phyloP scores from a whole-genome alignment of 2,329 filamentous ascomycete genomes.

The Coniochaeta sp. region DNA sequence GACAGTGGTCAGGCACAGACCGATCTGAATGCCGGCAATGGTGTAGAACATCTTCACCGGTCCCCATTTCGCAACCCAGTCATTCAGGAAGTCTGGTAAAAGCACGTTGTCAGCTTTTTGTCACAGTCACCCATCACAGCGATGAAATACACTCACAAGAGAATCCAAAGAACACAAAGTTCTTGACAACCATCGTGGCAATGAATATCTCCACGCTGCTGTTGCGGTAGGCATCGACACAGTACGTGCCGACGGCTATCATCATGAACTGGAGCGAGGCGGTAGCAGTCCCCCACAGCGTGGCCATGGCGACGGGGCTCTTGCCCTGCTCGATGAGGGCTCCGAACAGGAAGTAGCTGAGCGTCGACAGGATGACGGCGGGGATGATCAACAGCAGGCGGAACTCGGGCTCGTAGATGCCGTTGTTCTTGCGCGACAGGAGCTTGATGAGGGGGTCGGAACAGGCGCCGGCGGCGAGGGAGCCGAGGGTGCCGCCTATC shows the following conservation, averaged over 20 bases:
- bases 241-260: constrained; percentile 25
- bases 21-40: constrained; percentile 20
- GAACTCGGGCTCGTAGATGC: constrained; percentile 34
- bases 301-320: constrained; percentile 22
- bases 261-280: constrained; percentile 19
- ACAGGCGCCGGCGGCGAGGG: constrained; percentile 19
- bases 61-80: constrained; percentile 28
- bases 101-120: constrained; percentile 3
- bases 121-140: not conserved
- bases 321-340: constrained; percentile 16
- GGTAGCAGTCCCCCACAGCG: constrained; percentile 19
- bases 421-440: constrained; percentile 27
- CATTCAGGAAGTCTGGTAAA: constrained; percentile 28
- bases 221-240: constrained; percentile 29
- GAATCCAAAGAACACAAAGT: constrained; percentile 34
- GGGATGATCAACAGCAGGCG: constrained; percentile 26
- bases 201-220: constrained; percentile 35
- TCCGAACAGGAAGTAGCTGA: constrained; percentile 26
- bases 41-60: constrained; percentile 28
- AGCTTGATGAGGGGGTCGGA: constrained; percentile 28
- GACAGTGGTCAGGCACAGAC: constrained; percentile 1
- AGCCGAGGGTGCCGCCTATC: constrained; percentile 26
- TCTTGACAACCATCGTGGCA: constrained; percentile 34
- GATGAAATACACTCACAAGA: constrained; percentile 13
- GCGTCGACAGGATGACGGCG: constrained; percentile 17